Conservation (phyloP, 2,329 filamentous ascomycete genomes). For the Sporothrix inflata region DNA sequence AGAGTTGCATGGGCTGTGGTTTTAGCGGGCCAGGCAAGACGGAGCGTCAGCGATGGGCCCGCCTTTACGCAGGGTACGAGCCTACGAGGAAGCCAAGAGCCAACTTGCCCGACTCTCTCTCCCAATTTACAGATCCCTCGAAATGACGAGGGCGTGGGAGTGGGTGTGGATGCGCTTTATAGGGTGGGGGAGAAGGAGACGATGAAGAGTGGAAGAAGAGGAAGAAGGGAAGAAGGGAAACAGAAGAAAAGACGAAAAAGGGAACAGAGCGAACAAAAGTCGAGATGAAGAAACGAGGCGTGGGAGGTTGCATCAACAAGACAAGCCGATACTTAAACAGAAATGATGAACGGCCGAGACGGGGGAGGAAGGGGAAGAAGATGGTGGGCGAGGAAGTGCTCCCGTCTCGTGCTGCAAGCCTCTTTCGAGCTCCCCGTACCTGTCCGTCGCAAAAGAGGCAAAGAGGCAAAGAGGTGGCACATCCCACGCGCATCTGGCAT, state of each 20-base stretch:
- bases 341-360: neutral
- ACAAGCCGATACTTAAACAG: neutral
- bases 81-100: neutral
- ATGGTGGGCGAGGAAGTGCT: neutral
- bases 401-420: slow-evolving; percentile 14
- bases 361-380: neutral
- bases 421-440: neutral
- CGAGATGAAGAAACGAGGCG: neutral
- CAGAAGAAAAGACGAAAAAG: neutral
- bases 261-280: neutral
- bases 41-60: slow-evolving; percentile 26
- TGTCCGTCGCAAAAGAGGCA: too few relatives aligned
- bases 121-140: slow-evolving; percentile 7
- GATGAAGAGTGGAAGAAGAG: neutral
- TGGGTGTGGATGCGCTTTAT: slow-evolving; percentile 16
- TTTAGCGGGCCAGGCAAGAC: slow-evolving; percentile 12
- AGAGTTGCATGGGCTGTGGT: slow-evolving; percentile 21
- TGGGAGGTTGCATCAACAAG: neutral
- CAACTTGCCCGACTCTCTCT: neutral
- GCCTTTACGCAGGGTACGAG: neutral
- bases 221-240: neutral
- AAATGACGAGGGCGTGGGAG: slow-evolving; percentile 24
- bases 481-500: neutral
- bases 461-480: neutral
- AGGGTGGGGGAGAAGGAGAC: neutral